Percentiles rank a stretch among this genome's conserved stretches.
These are phyloP conservation scores for Cylindrotheca closterium DNA, from an alignment of 108 stramenopile genomes.

Conservation along the genomic window DNA sequence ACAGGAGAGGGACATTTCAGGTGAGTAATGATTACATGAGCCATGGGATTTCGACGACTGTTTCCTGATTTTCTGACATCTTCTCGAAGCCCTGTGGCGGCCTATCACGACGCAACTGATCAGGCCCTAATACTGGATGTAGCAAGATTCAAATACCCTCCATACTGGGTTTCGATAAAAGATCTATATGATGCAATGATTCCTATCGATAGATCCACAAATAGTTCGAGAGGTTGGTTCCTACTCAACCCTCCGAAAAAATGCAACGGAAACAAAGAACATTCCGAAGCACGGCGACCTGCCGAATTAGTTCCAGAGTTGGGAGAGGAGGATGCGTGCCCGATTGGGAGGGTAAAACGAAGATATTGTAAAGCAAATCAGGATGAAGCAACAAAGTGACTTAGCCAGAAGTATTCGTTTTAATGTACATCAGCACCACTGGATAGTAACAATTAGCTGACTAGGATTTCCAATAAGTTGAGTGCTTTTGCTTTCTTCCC, in stretches of 20 bases:
- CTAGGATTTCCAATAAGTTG: slow-evolving; percentile 38
- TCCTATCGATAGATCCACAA: slow-evolving; percentile 74
- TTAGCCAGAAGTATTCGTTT: too few species aligned
- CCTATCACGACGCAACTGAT: slow-evolving; percentile 70
- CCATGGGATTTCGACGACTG: too few species aligned
- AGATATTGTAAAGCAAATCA: slow-evolving; percentile 50
- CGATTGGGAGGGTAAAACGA: slow-evolving; percentile 57
- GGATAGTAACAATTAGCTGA: too few species aligned
- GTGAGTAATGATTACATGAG: neutral
- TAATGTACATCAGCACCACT: too few species aligned
- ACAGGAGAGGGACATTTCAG: slow-evolving; percentile 96
- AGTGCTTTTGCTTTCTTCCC: slow-evolving; percentile 18
- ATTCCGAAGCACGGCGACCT: slow-evolving; percentile 50
- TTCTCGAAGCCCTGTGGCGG: slow-evolving; percentile 67
- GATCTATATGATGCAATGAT: slow-evolving; percentile 52
- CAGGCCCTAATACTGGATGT: slow-evolving; percentile 83
- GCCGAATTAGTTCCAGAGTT: slow-evolving; percentile 61
- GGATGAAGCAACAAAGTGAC: too few species aligned
- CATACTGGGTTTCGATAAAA: slow-evolving; percentile 87
- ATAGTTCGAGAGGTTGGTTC: slow-evolving; percentile 83
- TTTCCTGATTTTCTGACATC: neutral
- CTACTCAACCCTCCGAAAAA: slow-evolving; percentile 53
- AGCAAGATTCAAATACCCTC: slow-evolving; percentile 91
- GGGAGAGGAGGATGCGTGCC: slow-evolving; percentile 58
- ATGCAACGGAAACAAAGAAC: neutral